Percentiles rank a stretch among this genome's conserved stretches.
Evolutionary conservation across 164 flowering plant genomes (phyloP).

Genomic region (Saururus chinensis): DNA sequence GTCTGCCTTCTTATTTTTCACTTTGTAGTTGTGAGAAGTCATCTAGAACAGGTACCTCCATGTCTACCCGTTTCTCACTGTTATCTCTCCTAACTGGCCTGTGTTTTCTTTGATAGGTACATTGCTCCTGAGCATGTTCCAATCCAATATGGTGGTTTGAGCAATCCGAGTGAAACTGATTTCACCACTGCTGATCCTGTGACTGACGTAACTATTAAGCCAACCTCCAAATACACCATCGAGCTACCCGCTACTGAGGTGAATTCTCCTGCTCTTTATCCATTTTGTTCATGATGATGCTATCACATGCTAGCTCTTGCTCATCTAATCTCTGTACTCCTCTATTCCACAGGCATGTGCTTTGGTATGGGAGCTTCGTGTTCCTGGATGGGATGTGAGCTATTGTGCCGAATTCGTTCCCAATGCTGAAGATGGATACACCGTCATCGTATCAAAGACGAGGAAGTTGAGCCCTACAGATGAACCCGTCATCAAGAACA

Average conservation of each 20-base stretch:
- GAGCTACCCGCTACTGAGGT: slow-evolving; percentile 77
- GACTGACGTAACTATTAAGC: slow-evolving; percentile 59
- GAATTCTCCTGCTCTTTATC: neutral
- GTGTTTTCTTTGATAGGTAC: slow-evolving; percentile 35
- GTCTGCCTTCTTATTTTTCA: neutral
- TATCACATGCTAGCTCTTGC: neutral
- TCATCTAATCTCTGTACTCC: neutral
- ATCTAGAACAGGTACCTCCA: too few species aligned
- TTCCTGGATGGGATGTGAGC: slow-evolving; percentile 73
- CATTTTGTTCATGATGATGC: too few species aligned
- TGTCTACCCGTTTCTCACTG: too few species aligned
- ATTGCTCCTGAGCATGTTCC: slow-evolving; percentile 86
- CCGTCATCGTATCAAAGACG: slow-evolving; percentile 55
- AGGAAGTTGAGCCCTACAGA: slow-evolving; percentile 48
- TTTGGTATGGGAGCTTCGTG: slow-evolving; percentile 71
- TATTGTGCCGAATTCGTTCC: slow-evolving; percentile 79
- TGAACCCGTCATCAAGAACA: slow-evolving; percentile 44
- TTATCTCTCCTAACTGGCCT: too few species aligned
- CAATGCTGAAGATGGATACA: slow-evolving; percentile 50
- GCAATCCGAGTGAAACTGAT: slow-evolving; percentile 50
- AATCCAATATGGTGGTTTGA: slow-evolving; percentile 70
- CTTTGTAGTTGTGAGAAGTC: too few species aligned
- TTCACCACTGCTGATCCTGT: slow-evolving; percentile 54
- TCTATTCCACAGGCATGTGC: slow-evolving; percentile 27
- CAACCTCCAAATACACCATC: slow-evolving; percentile 52